Conservation (phyloP, 192 early-diverging fungal genomes). For the Dissophora ornata region DNA sequence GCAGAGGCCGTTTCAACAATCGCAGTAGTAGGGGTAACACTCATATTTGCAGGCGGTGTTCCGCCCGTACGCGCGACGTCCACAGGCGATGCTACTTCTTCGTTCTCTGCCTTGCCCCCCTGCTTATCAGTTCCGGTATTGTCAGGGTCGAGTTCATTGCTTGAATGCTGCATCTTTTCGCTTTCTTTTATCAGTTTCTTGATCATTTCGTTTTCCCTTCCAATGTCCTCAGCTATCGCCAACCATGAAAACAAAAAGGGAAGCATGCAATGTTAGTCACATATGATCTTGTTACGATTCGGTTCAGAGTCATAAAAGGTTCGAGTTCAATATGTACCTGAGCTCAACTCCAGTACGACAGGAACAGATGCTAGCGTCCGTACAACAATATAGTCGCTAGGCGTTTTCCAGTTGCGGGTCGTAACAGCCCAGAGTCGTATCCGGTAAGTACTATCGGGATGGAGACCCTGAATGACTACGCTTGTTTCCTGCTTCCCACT, state of each 20-base stretch:
- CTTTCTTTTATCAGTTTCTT: constrained; percentile 23
- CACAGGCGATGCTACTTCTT: not conserved
- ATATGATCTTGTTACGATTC: too few species aligned
- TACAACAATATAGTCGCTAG: constrained; percentile 48
- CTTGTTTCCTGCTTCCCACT: constrained; percentile 55
- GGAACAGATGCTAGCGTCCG: constrained; percentile 41
- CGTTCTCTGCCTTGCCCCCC: constrained; percentile 3
- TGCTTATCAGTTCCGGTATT: not conserved
- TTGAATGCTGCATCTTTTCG: constrained; percentile 21
- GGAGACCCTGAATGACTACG: constrained; percentile 48
- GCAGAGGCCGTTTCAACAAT: too few species aligned
- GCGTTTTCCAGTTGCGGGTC: constrained; percentile 52
- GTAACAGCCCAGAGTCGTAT: constrained; percentile 53
- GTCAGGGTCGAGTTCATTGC: too few species aligned
- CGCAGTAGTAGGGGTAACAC: not conserved
- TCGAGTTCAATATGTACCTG: constrained; percentile 24
- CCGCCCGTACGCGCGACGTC: not conserved
- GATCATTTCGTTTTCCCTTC: constrained; percentile 32
- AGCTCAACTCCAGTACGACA: constrained; percentile 46
- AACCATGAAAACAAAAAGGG: not conserved
- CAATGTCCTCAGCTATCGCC: constrained; percentile 25
- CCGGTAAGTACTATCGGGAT: constrained; percentile 50
- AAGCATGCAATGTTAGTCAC: not conserved
- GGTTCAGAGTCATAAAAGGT: not conserved
- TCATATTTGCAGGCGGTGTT: not conserved